phyloP scores from a whole-genome alignment of 2,329 filamentous ascomycete genomes.

The Curvularia eragrostidis region DNA sequence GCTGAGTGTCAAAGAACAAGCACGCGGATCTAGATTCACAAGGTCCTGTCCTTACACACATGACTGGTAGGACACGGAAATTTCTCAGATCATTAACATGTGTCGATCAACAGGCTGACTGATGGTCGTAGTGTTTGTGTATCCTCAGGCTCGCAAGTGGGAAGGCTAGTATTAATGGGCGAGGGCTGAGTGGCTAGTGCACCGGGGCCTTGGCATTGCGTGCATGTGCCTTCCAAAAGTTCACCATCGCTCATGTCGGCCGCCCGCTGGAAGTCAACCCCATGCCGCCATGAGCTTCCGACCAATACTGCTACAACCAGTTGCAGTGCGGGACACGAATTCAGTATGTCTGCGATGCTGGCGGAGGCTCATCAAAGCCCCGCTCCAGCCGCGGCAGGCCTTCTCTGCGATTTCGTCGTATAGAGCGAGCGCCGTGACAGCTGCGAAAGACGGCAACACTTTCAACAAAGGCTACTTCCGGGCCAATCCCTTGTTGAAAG shows the following conservation, averaged over 20 bases:
- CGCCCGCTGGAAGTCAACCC: constrained; percentile 10
- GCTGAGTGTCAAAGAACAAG: background rate
- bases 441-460: constrained; percentile 38
- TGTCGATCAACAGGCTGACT: background rate
- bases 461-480: constrained; percentile 51
- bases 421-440: constrained; percentile 39
- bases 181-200: constrained; percentile 11
- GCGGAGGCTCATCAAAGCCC: constrained; percentile 35
- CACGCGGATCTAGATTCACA: background rate
- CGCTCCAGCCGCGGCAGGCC: constrained; percentile 31
- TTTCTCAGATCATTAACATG: too few relatives aligned
- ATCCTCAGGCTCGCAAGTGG: background rate
- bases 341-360: constrained; percentile 46
- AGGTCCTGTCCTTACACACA: too few relatives aligned
- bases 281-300: constrained; percentile 49
- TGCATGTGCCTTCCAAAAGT: constrained; percentile 16
- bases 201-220: constrained; percentile 12
- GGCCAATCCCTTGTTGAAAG: constrained; percentile 45
- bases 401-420: constrained; percentile 39
- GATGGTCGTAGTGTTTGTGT: background rate
- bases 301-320: constrained; percentile 40
- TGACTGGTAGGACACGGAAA: too few relatives aligned
- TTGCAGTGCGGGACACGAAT: constrained; percentile 37
- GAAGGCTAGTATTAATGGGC: background rate
- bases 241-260: background rate